phyloP scores from a whole-genome alignment of 495 filamentous ascomycete species.

The Podospora appendiculata region DNA sequence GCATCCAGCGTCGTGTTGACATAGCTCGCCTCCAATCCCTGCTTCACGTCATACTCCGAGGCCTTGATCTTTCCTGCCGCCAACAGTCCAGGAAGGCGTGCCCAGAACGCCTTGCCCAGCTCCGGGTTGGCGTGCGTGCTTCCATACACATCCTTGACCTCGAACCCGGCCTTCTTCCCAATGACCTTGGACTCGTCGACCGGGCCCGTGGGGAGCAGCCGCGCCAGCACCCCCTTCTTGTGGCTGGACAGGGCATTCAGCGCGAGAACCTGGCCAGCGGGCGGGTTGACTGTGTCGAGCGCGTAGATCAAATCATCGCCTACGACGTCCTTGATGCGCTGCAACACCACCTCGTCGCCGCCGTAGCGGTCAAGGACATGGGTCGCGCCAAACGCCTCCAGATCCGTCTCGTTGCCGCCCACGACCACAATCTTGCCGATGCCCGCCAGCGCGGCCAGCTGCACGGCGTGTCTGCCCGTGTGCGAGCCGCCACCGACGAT shows the following conservation, averaged over 20 bases:
- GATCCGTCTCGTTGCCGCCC: slow-evolving; percentile 4
- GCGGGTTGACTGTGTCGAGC: slow-evolving; percentile 19
- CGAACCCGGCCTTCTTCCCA: slow-evolving; percentile 3
- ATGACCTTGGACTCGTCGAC: slow-evolving; percentile 1
- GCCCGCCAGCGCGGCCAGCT: slow-evolving; percentile 18
- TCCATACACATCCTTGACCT: slow-evolving; percentile 1
- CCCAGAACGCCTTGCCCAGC: slow-evolving; percentile 8
- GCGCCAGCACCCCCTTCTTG: slow-evolving; percentile 9
- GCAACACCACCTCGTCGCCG: slow-evolving; percentile 34
- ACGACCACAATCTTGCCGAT: slow-evolving; percentile 21
- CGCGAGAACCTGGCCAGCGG: slow-evolving; percentile 1
- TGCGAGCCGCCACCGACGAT: background rate
- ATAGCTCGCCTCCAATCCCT: background rate
- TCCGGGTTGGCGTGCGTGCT: slow-evolving; percentile 1
- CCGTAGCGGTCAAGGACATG: slow-evolving; percentile 30
- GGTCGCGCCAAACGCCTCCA: slow-evolving; percentile 22
- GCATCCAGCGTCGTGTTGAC: background rate
- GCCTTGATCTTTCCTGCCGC: slow-evolving; percentile 6
- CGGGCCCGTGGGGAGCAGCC: background rate
- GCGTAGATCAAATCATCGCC: slow-evolving; percentile 24
- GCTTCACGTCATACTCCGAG: background rate
- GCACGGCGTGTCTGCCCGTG: slow-evolving; percentile 22
- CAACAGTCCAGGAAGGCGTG: slow-evolving; percentile 5
- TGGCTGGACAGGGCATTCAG: slow-evolving; percentile 4
- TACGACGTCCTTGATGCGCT: slow-evolving; percentile 15